Percentiles rank a stretch among this genome's conserved stretches.
Evolutionary conservation across 192 early-diverging fungal genomes (phyloP).

Genomic region (Chytriomyces confervae): DNA sequence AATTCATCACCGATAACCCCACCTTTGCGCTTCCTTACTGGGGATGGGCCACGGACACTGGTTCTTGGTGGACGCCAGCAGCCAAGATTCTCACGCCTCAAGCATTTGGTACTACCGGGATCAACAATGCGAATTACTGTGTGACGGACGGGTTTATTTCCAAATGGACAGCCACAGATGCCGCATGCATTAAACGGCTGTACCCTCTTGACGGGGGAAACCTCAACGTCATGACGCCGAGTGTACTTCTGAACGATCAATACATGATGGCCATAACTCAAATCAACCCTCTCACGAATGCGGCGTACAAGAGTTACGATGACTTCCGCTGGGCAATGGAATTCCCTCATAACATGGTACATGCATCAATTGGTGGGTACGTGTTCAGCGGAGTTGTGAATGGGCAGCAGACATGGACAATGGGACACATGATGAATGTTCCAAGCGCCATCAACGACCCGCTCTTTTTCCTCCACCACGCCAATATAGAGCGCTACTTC

Average conservation of each 20-base stretch:
- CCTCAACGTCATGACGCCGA: background rate
- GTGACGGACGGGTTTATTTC: slow-evolving; percentile 24
- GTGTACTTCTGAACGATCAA: background rate
- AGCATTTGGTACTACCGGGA: slow-evolving; percentile 21
- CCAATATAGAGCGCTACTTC: slow-evolving; percentile 53
- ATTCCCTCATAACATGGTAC: slow-evolving; percentile 46
- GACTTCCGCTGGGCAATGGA: slow-evolving; percentile 34
- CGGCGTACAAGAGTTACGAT: slow-evolving; percentile 22
- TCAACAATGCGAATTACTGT: slow-evolving; percentile 21
- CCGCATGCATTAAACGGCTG: background rate
- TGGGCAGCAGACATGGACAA: background rate
- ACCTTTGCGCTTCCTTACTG: slow-evolving; percentile 64
- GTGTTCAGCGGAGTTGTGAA: slow-evolving; percentile 21
- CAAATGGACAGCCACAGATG: slow-evolving; percentile 15
- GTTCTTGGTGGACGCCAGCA: background rate
- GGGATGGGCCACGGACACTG: slow-evolving; percentile 58
- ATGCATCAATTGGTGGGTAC: slow-evolving; percentile 39
- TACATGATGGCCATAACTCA: slow-evolving; percentile 18
- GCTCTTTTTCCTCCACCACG: slow-evolving; percentile 54
- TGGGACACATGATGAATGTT: slow-evolving; percentile 9
- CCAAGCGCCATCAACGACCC: slow-evolving; percentile 42
- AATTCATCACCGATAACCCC: slow-evolving; percentile 25
- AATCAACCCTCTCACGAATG: slow-evolving; percentile 4
- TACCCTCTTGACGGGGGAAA: background rate
- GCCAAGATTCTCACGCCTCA: slow-evolving; percentile 20